phyloP scores from a whole-genome alignment of 805 yeast genomes.

The Yamadazyma olivae region DNA sequence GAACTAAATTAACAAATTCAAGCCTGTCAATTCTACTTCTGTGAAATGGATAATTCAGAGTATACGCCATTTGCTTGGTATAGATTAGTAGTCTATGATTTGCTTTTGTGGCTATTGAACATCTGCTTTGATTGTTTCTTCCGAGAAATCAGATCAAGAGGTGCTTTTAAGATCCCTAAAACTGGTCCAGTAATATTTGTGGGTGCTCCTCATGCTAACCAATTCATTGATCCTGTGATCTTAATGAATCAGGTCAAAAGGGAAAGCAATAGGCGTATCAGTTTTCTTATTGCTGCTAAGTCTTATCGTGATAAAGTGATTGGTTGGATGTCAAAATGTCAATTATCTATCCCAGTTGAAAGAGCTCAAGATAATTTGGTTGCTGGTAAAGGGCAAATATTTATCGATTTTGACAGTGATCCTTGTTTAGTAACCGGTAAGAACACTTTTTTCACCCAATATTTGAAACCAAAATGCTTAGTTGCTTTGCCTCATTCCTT shows the following conservation, averaged over 20 bases:
- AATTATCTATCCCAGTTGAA: conserved; percentile 87
- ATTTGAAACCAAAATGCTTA: conserved; percentile 64
- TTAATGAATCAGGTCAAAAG: conserved; percentile 76
- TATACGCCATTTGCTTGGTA: conserved; percentile 22
- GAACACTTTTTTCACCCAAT: conserved; percentile 63
- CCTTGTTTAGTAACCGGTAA: conserved; percentile 57
- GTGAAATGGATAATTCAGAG: not conserved
- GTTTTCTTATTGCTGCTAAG: conserved; percentile 82
- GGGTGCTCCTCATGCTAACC: conserved; percentile 97
- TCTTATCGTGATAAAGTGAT: conserved; percentile 65
- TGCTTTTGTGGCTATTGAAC: conserved; percentile 34
- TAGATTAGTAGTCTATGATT: conserved; percentile 28
- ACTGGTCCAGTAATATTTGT: conserved; percentile 88
- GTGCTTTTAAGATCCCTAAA: conserved; percentile 68
- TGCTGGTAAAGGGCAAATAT: conserved; percentile 65
- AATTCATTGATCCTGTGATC: conserved; percentile 79
- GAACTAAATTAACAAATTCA: no score
- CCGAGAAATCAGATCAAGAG: conserved; percentile 84
- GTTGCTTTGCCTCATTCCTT: conserved; percentile 73
- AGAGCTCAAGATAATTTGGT: conserved; percentile 86
- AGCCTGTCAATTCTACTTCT: no score
- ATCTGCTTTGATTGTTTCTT: conserved; percentile 63
- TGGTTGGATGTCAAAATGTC: conserved; percentile 72
- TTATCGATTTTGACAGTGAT: conserved; percentile 48
- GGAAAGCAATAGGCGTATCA: conserved; percentile 64